phyloP scores from a whole-genome alignment of 345 rosid genomes.

The Eucalyptus coolabah region DNA sequence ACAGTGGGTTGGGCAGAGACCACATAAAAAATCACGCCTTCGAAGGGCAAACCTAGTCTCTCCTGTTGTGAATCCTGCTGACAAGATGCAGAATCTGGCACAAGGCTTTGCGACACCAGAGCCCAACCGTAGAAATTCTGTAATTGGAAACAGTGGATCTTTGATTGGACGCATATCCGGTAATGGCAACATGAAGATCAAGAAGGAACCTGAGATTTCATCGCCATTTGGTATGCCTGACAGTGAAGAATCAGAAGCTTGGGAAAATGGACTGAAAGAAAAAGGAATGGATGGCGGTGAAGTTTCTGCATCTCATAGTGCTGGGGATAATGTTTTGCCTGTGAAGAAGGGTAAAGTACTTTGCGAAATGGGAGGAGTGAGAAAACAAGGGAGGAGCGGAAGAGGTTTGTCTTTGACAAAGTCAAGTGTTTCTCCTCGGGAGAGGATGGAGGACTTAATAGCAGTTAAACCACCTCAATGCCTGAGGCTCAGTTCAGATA shows the following conservation, averaged over 20 bases:
- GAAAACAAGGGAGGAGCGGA: slow-evolving; percentile 75
- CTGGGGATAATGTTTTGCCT: slow-evolving; percentile 33
- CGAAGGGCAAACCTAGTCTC: slow-evolving; percentile 71
- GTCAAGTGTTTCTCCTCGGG: slow-evolving; percentile 41
- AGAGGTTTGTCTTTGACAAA: slow-evolving; percentile 39
- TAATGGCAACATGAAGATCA: slow-evolving; percentile 31
- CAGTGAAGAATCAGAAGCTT: slow-evolving; percentile 87
- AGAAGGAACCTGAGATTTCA: slow-evolving; percentile 47
- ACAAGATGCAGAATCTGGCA: slow-evolving; percentile 33
- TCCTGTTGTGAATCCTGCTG: slow-evolving; percentile 47
- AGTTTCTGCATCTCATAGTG: slow-evolving; percentile 32
- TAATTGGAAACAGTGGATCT: slow-evolving; percentile 37
- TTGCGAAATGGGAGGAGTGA: slow-evolving; percentile 57
- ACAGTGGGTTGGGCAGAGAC: slow-evolving; percentile 94
- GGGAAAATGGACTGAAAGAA: slow-evolving; percentile 51
- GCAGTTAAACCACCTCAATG: slow-evolving; percentile 51
- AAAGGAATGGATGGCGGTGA: slow-evolving; percentile 46
- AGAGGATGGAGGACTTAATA: slow-evolving; percentile 45
- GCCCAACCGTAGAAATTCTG: slow-evolving; percentile 36
- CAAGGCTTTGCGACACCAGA: slow-evolving; percentile 54
- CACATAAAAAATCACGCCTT: slow-evolving; percentile 71
- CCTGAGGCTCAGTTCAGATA: slow-evolving; percentile 47
- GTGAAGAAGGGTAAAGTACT: slow-evolving; percentile 43
- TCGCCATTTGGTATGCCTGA: slow-evolving; percentile 69
- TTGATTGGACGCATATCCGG: slow-evolving; percentile 22